Base-by-base conservation (phyloP, 129 eudicot genomes). In the Erigeron canadensis region DNA sequence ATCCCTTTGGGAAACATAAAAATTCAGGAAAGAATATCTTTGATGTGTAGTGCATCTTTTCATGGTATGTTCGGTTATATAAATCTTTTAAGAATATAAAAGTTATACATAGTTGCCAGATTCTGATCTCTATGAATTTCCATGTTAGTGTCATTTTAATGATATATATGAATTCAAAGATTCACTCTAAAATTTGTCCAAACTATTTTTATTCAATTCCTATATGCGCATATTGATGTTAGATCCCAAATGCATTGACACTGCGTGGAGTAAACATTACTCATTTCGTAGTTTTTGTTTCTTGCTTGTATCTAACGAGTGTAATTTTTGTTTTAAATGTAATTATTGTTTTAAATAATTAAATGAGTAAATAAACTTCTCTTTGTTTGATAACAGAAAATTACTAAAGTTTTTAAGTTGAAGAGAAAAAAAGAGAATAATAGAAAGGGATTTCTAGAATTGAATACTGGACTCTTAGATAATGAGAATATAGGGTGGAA, bases 61-160 rank as follows among this genome's bases (percentile, higher is more conserved):
- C n/a, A 39, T 41, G 41, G 4, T 60, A 45, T 73, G 44, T 66
- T 63, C 67, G 66, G 58, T 44, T 45, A 71, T 59, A 46, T n/a
- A 34, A 45, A 15, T n/a, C 19, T 60, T 15, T 44, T 11, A n/a
- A 72, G 17, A 7, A 51, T 50, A 37, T n/a, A 28, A 28, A 28
- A 28, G 3, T 28, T 42, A 11, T 40, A 55, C 10, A 41, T 55
- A 54, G 18, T 10, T 53, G 65, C 64, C 23, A 64, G 71, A 64
- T 21, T 43, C 28, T 22, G 64, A 53, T 74, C 54, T 19, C n/a
- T 59, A 48, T 6, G 15, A 16, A 28, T 50, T 63, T 51, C 63
- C 54, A 48, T 63, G 48, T 18, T 46, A 73, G 70, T 73, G 28
- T 58, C 63, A n/a, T n/a, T n/a, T n/a, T n/a, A n/a, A n/a, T n/a